Percentiles rank a stretch among this genome's conserved stretches.
Conservation (phyloP, 2,329 filamentous ascomycete species). For the Calycina marina region DNA sequence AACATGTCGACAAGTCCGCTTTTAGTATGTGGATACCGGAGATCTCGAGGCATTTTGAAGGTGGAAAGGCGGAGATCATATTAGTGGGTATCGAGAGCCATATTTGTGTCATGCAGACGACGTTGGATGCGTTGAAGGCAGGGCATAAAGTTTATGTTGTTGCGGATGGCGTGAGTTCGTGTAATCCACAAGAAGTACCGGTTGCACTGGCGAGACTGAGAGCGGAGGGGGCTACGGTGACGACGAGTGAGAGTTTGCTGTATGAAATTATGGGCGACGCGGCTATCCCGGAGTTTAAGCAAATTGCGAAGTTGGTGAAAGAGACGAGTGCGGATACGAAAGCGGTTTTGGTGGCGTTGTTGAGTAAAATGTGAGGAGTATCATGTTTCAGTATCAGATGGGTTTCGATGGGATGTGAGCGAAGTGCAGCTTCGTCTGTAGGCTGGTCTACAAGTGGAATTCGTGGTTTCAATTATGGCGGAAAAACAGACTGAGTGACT, state of each 20-base stretch:
- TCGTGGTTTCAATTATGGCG: too few relatives aligned
- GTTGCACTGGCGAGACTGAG: conserved; percentile 66
- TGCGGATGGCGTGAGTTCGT: conserved; percentile 79
- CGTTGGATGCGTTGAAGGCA: conserved; percentile 59
- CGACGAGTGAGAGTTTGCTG: conserved; percentile 76
- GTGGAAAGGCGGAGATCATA: conserved; percentile 26
- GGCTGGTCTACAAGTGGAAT: too few relatives aligned
- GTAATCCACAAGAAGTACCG: conserved; percentile 66
- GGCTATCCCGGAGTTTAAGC: conserved; percentile 52
- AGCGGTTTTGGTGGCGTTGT: conserved; percentile 48
- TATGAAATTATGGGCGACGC: conserved; percentile 87
- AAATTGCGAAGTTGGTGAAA: conserved; percentile 64
- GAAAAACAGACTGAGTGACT: too few relatives aligned
- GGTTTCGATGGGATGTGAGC: too few relatives aligned
- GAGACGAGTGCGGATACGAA: conserved; percentile 58
- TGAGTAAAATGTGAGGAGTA: too few relatives aligned
- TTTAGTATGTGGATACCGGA: conserved; percentile 79
- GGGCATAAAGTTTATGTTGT: conserved; percentile 78
- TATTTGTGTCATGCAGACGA: conserved; percentile 89
- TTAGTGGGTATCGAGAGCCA: conserved; percentile 88
- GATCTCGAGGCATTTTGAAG: conserved; percentile 28
- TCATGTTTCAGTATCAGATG: too few relatives aligned
- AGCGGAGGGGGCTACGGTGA: conserved; percentile 62
- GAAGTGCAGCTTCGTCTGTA: too few relatives aligned
- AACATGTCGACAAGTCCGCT: conserved; percentile 67